phyloP scores from a whole-genome alignment of 2,329 filamentous ascomycete species.

The Metarhizium guizhouense region DNA sequence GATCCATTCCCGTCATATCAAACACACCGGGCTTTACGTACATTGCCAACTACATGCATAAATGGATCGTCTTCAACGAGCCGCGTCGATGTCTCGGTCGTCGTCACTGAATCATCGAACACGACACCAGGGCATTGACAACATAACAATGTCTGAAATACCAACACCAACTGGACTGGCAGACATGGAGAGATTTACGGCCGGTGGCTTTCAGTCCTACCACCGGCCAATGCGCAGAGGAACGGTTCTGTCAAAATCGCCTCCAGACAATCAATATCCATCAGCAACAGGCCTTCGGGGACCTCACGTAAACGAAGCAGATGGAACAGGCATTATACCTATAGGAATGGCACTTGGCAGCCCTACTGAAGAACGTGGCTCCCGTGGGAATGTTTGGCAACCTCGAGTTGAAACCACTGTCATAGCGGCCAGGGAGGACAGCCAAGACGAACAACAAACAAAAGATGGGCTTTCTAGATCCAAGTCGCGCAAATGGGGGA shows the following conservation, averaged over 20 bases:
- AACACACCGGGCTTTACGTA: no score
- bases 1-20: no score
- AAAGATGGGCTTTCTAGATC: constrained; percentile 22
- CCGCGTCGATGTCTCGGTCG: not conserved
- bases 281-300: not conserved
- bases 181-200: not conserved
- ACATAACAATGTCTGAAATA: not conserved
- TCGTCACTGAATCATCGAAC: not conserved
- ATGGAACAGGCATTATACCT: constrained; percentile 24
- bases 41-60: not conserved
- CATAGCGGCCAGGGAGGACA: constrained; percentile 12
- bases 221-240: constrained; percentile 1
- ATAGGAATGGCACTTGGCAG: constrained; percentile 72
- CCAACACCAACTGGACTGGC: not conserved
- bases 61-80: not conserved
- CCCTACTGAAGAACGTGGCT: constrained; percentile 38
- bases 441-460: constrained; percentile 10
- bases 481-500: constrained; percentile 48
- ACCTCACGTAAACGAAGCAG: constrained; percentile 19
- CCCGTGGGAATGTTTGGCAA: constrained; percentile 17
- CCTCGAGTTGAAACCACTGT: constrained; percentile 16
- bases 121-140: not conserved
- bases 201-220: not conserved
- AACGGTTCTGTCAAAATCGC: constrained; percentile 23
- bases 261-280: constrained; percentile 19